Percentiles rank a stretch among this genome's conserved stretches.
phyloP scores from a whole-genome alignment of 192 early-diverging fungal species.

The Coemansia sp. region DNA sequence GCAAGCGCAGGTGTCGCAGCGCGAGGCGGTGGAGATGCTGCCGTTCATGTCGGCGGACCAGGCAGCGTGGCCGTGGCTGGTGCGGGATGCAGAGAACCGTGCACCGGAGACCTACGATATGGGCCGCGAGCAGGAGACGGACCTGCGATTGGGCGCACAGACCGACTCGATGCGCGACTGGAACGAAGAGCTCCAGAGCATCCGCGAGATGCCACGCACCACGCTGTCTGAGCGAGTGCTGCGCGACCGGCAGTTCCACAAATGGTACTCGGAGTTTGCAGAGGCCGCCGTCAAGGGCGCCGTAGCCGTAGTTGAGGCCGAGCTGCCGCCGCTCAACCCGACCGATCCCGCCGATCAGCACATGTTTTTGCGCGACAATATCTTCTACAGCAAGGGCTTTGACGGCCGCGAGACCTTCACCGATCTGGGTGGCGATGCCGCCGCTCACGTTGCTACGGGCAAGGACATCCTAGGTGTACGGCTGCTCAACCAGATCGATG shows the following conservation, averaged over 20 bases:
- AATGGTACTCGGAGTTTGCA: slow-evolving; percentile 86
- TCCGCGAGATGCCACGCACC: slow-evolving; percentile 76
- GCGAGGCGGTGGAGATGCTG: slow-evolving; percentile 77
- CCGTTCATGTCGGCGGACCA: slow-evolving; percentile 63
- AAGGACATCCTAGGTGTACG: slow-evolving; percentile 94
- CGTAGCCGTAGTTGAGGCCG: slow-evolving; percentile 77
- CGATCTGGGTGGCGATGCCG: slow-evolving; percentile 80
- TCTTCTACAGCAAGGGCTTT: slow-evolving; percentile 89
- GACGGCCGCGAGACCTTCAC: slow-evolving; percentile 86
- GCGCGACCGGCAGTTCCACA: slow-evolving; percentile 81
- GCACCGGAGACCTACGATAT: slow-evolving; percentile 32
- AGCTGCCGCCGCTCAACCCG: slow-evolving; percentile 76
- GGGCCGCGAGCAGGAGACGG: slow-evolving; percentile 32
- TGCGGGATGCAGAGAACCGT: slow-evolving; percentile 52
- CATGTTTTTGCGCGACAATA: slow-evolving; percentile 94
- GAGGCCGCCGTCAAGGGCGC: slow-evolving; percentile 87
- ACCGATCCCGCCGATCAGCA: slow-evolving; percentile 70
- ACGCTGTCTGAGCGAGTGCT: slow-evolving; percentile 80
- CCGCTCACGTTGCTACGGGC: slow-evolving; percentile 87
- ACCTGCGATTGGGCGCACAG: slow-evolving; percentile 29
- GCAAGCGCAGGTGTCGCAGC: slow-evolving; percentile 57
- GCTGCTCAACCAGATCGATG: slow-evolving; percentile 68
- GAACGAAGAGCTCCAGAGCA: slow-evolving; percentile 95
- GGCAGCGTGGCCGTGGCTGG: slow-evolving; percentile 82
- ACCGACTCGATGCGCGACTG: slow-evolving; percentile 75